Evolutionary conservation across 2,329 filamentous ascomycete genomes (phyloP), one percentile per base, ranked within the genome.

Genomic region (Sporothrix pallida): DNA sequence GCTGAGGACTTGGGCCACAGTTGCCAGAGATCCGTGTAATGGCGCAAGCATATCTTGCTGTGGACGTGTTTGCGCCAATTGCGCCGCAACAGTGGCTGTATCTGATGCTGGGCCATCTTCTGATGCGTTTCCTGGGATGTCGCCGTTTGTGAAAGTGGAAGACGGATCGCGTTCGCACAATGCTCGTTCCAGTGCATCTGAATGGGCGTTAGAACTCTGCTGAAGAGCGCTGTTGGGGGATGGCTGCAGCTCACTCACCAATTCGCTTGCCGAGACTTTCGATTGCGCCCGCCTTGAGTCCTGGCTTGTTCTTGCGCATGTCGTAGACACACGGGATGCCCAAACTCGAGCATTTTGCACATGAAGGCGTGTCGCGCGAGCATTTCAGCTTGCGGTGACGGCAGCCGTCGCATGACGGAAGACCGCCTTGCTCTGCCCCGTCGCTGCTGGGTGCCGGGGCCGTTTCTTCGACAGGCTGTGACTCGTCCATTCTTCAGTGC

Each of bases 381-480:
- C 60, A 65, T 65, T 65, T 65, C 37, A 65, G 17, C 60, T 65
- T 65, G 31, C 60, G 60, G 20, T 65, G 60, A 20, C 60, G 60
- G 17, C 60, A 65, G 17, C 60, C 60, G 37, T 65, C 60, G 37
- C 60, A 65, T 3, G 60, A 65, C 20, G 60, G 60, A 46, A 65
- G 60, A 10, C 60, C 60, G 37, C 26, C 37, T 62, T 62, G 58
- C 37, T 65, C 60, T 20, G 60, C 20, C 17, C 31, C 60, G 13
- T 65, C 60, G 37, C 37, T n/a, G 37, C 37, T n/a, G 37, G 60
- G 31, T 2, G 60, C 37, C 2, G 17, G 15, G 12, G 42, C n/a
- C 31, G 60, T 65, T 17, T 65, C 60, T 20, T 65, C 60, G n/a
- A 44, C 8, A 2, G 15, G 44, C 17, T 56, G 52, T 12, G 52